Base-by-base conservation (phyloP, 2,329 filamentous ascomycete species). In the Botrytis tulipae region DNA sequence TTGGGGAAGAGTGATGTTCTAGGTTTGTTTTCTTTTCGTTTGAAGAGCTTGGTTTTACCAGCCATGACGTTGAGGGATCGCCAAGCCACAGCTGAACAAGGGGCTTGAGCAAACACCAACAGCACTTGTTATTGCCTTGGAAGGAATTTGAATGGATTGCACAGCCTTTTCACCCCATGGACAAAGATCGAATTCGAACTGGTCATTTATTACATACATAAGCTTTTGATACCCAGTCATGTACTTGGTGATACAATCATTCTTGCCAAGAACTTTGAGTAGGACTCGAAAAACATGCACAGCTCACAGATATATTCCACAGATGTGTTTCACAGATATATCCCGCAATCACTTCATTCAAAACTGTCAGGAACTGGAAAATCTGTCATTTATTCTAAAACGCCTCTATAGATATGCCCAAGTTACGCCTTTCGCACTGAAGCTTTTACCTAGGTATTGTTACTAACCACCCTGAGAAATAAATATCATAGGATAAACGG, bases 51-150 rank as follows among this genome's bases (percentile, higher is more conserved):
- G 70, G 61, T 67, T 66, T 62, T 67, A 67, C 9, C 35, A 72
- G 35, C 44, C 70, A 72, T 72, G 70, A 72, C 70, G 70, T 72
- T 72, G 70, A 72, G 70, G 29, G 61, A 72, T 62, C 57, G 32
- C 57, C 57, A 71, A 71, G 42, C 69, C 42, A 71, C 69, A 71
- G 59, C 7, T 46, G 57, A 67, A 54, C 70, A 51, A 67, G 48
- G 70, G 70, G 70, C 44, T 40, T 46, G 59, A 37, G 29, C 57
- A 51, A 65, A 32, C n/a, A 48, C 68, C 46, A 44, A 25, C 14
- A 48, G 16, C 14, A 46, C 67, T 44, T 60, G 59, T 54, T 68
- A 40, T 68, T 68, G 48, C 46, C 65, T 54, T 42, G 65, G 35
- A 54, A 54, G 44, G 32, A 68, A 42, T 57, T 48, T 54, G 25